Evolutionary conservation across 2,329 filamentous ascomycete genomes (phyloP), one percentile per base, ranked within the genome.

Genomic region (Chaetomium olivaceum): DNA sequence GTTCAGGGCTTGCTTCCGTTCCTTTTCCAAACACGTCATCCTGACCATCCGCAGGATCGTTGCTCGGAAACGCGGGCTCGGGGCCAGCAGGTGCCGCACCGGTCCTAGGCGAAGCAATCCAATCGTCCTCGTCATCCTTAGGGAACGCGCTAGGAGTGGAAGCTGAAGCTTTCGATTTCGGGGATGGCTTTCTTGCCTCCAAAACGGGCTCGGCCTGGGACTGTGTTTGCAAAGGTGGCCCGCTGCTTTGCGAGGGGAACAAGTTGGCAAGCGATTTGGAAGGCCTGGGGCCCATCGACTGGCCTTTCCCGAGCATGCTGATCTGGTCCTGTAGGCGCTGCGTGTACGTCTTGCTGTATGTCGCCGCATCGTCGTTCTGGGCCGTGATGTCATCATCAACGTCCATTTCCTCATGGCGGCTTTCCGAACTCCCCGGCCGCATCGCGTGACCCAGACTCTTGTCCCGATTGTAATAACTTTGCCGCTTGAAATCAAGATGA

Each of bases 281-380:
- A 19, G 79, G 76, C 46, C 82, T 79, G 21, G 79, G 74, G 58
- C 79, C 78, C 54, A 77, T 81, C 5, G 83, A 76, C 65, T 87
- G 85, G 0, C 82, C 81, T 70, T 89, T 85, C 19, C 87, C 86
- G 58, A 89, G 79, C 79, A 85, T 85, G 73, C 89, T 96, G 72
- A 99, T 98, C 72, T 93, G 92, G 73, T 98, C 94, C 70, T 97
- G 93, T 19, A 99, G 82, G 52, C 91, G 85, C 76, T 98, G 93
- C 0, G 95, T 97, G n/a, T 95, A 96, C 0, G 92, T 93, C 76
- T 96, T 96, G 77, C 88, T 92, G 73, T 94, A 89, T 2, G 84
- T 77, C 6, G 84, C 82, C 33, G 76, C 76, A 48, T 83, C 79
- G 27, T 87, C 83, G 36, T 81, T 77, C 25, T 77, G 74, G 6